A percentile compares a stretch with the other conserved stretches of the same genome.
Evolutionary conservation across 2,329 filamentous ascomycete species (phyloP).

Genomic region (Zymoseptoria ardabiliae): DNA sequence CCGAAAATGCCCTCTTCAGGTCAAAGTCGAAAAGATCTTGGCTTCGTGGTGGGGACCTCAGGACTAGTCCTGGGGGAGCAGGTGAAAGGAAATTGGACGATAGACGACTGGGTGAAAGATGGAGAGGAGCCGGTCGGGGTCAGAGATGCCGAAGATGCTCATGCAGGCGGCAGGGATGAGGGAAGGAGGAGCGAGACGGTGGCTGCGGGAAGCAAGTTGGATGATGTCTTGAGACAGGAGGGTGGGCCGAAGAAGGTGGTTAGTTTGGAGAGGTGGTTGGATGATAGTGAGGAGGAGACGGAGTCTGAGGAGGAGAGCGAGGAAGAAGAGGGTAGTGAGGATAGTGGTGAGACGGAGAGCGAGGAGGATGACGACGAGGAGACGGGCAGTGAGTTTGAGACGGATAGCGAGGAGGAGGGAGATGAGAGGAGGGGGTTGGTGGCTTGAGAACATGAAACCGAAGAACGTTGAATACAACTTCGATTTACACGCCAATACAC

Average conservation of each 20-base stretch:
- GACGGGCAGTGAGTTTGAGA: constrained; percentile 28
- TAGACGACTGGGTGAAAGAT: constrained; percentile 78
- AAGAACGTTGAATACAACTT: neutral
- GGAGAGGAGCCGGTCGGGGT: constrained; percentile 74
- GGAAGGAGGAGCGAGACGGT: constrained; percentile 26
- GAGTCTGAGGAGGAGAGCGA: constrained; percentile 47
- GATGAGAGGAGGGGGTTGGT: neutral
- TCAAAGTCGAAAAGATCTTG: constrained; percentile 61
- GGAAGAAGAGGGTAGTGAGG: constrained; percentile 40
- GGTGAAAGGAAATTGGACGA: constrained; percentile 63
- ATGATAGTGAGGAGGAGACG: constrained; percentile 55
- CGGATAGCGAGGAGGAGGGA: constrained; percentile 39
- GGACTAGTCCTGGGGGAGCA: constrained; percentile 77
- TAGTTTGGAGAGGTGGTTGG: constrained; percentile 88
- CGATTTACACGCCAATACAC: no score
- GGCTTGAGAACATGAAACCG: neutral
- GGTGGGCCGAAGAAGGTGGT: constrained; percentile 52
- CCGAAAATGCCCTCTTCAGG: constrained; percentile 86
- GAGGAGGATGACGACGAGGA: constrained; percentile 42
- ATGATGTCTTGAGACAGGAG: constrained; percentile 52
- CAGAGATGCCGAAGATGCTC: constrained; percentile 49
- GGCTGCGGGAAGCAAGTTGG: constrained; percentile 58
- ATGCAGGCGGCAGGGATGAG: constrained; percentile 31
- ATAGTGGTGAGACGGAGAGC: constrained; percentile 47
- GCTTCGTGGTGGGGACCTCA: constrained; percentile 70